Evolutionary conservation across 2,329 filamentous ascomycete species (phyloP).

Genomic region (Penicillium sp.): DNA sequence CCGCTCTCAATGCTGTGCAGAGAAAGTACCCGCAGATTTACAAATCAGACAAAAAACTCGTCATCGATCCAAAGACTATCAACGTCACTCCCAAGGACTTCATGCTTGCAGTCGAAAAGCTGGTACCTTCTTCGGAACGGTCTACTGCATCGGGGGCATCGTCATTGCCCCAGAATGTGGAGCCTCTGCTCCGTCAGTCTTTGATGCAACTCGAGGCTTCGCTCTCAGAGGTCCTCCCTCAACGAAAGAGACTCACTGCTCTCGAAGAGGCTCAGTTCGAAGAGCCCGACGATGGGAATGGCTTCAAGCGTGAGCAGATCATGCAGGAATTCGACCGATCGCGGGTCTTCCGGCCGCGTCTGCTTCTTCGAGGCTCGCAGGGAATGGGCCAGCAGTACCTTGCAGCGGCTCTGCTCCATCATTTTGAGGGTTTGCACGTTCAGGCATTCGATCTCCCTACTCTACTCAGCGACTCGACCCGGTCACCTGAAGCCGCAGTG

Average conservation of each 20-base stretch:
- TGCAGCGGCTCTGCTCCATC: conserved; percentile 75
- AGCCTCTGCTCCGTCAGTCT: conserved; percentile 72
- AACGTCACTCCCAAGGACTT: conserved; percentile 89
- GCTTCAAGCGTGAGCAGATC: conserved; percentile 77
- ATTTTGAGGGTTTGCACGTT: conserved; percentile 89
- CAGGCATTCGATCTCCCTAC: conserved; percentile 90
- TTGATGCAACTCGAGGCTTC: conserved; percentile 63
- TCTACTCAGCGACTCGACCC: conserved; percentile 73
- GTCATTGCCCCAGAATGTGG: conserved; percentile 71
- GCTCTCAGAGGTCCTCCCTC: conserved; percentile 72
- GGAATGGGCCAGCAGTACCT: conserved; percentile 96
- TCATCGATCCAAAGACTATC: conserved; percentile 81
- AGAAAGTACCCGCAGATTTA: conserved; percentile 96
- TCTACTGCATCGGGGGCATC: conserved; percentile 79
- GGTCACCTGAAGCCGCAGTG: conserved; percentile 79
- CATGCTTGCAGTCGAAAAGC: conserved; percentile 93
- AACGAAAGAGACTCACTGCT: conserved; percentile 79
- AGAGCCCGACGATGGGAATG: conserved; percentile 72
- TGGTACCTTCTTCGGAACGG: conserved; percentile 89
- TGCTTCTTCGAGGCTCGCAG: conserved; percentile 72
- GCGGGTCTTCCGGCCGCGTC: conserved; percentile 78
- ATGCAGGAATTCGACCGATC: conserved; percentile 77
- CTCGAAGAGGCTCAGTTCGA: conserved; percentile 92
- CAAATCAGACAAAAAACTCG: conserved; percentile 77
- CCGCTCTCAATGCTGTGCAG: conserved; percentile 91